phyloP scores from a whole-genome alignment of 1,139 yeast genomes.

The Candida sojae region DNA sequence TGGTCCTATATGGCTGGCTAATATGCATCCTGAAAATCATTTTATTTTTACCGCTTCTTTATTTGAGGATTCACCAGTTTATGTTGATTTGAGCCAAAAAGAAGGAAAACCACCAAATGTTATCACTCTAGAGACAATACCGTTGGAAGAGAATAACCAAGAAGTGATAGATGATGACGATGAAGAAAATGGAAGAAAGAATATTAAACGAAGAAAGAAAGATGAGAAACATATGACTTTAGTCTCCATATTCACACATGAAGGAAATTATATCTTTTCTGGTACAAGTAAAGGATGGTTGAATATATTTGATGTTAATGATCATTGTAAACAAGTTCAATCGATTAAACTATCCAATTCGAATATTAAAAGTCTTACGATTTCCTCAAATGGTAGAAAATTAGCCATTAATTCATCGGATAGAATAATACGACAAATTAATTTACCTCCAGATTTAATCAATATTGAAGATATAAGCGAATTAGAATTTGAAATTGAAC shows the following conservation, averaged over 20 bases:
- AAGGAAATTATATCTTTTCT: conserved; percentile 56
- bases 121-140: conserved; percentile 26
- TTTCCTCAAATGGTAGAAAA: conserved; percentile 68
- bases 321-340: conserved; percentile 35
- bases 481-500: conserved; percentile 71
- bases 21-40: conserved; percentile 53
- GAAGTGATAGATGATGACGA: conserved; percentile 13
- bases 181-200: conserved; percentile 22
- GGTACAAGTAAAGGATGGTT: conserved; percentile 86
- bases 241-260: conserved; percentile 36
- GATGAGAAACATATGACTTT: conserved; percentile 31
- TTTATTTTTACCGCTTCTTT: conserved; percentile 49
- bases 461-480: conserved; percentile 28
- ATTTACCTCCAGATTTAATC: conserved; percentile 56
- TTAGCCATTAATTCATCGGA: conserved; percentile 83
- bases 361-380: conserved; percentile 68
- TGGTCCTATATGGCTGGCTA: conserved; percentile 73
- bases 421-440: conserved; percentile 72
- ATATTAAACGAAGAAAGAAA: conserved; percentile 14
- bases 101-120: conserved; percentile 31
- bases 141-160: conserved; percentile 22
- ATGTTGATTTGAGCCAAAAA: conserved; percentile 45
- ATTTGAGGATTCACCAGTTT: conserved; percentile 55
- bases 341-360: conserved; percentile 62
- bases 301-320: conserved; percentile 44